Conservation (phyloP, 192 early-diverging fungal genomes). For the Piromyces sp. region DNA sequence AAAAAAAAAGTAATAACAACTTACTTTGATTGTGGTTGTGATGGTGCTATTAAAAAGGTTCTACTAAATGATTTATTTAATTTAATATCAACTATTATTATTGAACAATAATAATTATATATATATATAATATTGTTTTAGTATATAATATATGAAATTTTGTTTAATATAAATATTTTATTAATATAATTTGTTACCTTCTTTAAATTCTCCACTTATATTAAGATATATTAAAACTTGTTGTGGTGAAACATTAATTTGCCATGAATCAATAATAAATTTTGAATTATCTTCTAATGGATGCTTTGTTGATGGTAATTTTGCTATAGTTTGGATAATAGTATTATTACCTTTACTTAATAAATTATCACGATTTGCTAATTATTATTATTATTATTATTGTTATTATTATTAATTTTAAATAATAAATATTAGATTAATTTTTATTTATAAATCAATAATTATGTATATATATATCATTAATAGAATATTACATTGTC, state of each 20-base stretch:
- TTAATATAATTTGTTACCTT: no score
- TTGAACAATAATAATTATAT: not conserved
- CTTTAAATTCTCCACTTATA: not conserved
- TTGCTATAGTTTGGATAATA: not conserved
- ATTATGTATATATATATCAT: no score
- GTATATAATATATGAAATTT: no score
- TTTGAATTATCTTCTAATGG: not conserved
- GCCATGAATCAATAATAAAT: not conserved
- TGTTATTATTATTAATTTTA: no score
- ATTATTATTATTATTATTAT: no score
- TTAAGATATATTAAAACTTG: not conserved
- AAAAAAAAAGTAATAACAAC: not conserved
- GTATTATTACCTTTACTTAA: not conserved
- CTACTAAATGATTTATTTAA: not conserved
- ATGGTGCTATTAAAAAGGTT: not conserved
- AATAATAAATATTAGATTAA: no score
- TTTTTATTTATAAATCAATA: no score
- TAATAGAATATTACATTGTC: not conserved
- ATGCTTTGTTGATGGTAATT: not conserved
- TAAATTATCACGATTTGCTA: not conserved
- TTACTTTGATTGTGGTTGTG: not conserved
- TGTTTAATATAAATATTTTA: no score
- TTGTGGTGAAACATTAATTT: not conserved
- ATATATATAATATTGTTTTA: no score
- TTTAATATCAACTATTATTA: not conserved